A percentile compares a stretch with the other conserved stretches of the same genome.
phyloP scores from a whole-genome alignment of 352 stramenopile species.

The Phytophthora foliorum region DNA sequence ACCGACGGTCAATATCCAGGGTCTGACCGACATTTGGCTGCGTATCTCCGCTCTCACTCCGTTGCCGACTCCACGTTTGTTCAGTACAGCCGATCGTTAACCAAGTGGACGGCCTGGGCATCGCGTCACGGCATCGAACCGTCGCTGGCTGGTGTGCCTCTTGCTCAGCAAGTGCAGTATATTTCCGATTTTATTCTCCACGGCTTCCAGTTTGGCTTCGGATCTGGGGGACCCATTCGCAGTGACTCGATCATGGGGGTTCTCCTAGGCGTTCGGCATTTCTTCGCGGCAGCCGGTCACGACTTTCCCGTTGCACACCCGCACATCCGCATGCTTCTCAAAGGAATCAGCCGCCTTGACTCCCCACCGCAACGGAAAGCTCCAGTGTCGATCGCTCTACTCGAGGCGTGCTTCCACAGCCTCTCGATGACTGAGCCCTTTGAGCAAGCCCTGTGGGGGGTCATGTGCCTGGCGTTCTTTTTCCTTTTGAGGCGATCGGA shows the following conservation, averaged over 20 bases:
- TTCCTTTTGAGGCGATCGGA: conserved; percentile 10
- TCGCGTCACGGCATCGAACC: conserved; percentile 3
- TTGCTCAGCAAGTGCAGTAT: neutral
- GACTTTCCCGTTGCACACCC: conserved; percentile 12
- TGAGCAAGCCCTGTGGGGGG: conserved; percentile 13
- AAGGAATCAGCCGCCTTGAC: conserved; percentile 14
- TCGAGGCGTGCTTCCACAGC: conserved; percentile 4
- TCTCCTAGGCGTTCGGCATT: conserved; percentile 13
- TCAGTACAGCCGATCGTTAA: neutral
- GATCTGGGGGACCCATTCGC: neutral
- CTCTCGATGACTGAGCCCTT: conserved; percentile 4
- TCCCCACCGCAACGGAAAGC: conserved; percentile 1
- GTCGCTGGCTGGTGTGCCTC: neutral
- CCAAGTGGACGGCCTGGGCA: neutral
- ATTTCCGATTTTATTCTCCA: conserved; percentile 24
- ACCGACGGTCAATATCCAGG: neutral
- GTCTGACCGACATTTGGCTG: neutral
- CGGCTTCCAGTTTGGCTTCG: conserved; percentile 17
- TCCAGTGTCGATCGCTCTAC: conserved; percentile 2
- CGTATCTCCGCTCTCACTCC: too few relatives aligned
- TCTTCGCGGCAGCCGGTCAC: conserved; percentile 2
- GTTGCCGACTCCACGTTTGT: neutral
- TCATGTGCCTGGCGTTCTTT: conserved; percentile 8
- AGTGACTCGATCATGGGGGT: conserved; percentile 7
- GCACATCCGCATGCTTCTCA: too few relatives aligned